These are phyloP conservation scores for Cystofilobasidium ferigula DNA, from an alignment of 768 basidiomycete genomes.

Conservation along the genomic window DNA sequence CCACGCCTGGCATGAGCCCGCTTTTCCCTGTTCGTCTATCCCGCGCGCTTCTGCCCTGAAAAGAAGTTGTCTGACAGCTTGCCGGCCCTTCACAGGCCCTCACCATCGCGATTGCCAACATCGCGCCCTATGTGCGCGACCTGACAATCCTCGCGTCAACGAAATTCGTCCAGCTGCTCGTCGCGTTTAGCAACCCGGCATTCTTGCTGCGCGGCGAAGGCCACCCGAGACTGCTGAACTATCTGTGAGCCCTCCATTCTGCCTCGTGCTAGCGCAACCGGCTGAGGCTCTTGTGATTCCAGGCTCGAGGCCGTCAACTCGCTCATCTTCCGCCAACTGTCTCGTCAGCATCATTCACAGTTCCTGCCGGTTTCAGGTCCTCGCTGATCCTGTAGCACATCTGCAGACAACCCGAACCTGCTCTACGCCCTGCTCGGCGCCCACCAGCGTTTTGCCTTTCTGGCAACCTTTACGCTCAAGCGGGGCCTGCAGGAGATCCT, in stretches of 20 bases:
- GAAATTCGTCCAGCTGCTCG: constrained; percentile 75
- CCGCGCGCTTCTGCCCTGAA: not conserved
- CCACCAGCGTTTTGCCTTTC: constrained; percentile 73
- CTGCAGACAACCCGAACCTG: constrained; percentile 70
- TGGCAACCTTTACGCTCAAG: constrained; percentile 82
- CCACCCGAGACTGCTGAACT: constrained; percentile 83
- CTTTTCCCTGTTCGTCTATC: constrained; percentile 52
- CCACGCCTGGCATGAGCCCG: constrained; percentile 73
- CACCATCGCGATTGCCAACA: constrained; percentile 78
- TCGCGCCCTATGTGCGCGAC: constrained; percentile 72
- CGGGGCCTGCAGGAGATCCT: constrained; percentile 76
- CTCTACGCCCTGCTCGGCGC: constrained; percentile 74
- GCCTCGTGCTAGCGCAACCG: constrained; percentile 33
- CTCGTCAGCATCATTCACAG: not conserved
- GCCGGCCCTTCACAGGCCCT: constrained; percentile 44
- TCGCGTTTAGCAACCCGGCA: constrained; percentile 75
- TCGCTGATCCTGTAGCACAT: not conserved
- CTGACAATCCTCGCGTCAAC: constrained; percentile 71
- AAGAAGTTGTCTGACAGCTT: not conserved
- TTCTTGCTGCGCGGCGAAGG: constrained; percentile 90
- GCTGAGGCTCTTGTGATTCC: constrained; percentile 31
- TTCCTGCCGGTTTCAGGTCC: not conserved
- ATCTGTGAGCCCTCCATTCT: constrained; percentile 57
- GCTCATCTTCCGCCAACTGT: constrained; percentile 61
- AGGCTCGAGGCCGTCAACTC: constrained; percentile 77